These are phyloP conservation scores for Manihot esculenta DNA, from an alignment of 441 rosid species.

Conservation along the genomic window DNA sequence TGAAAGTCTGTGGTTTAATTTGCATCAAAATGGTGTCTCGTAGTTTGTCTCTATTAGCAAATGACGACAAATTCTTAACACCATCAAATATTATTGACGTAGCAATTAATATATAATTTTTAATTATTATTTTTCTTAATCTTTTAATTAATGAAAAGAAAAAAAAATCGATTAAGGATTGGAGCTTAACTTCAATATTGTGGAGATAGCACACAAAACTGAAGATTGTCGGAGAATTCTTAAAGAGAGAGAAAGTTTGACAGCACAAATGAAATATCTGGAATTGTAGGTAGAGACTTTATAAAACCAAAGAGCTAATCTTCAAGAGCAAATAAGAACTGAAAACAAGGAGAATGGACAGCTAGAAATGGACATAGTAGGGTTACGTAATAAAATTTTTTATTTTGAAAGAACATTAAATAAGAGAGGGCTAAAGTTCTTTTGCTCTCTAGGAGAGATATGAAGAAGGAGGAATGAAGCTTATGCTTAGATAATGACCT, in stretches of 20 bases:
- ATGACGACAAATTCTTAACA: no score
- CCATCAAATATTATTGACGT: no score
- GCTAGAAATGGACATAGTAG: constrained; percentile 39
- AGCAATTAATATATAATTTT: no score
- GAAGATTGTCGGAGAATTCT: constrained; percentile 41
- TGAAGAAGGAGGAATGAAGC: constrained; percentile 36
- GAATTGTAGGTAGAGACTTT: constrained; percentile 45
- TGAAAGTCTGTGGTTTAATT: no score
- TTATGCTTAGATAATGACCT: constrained; percentile 36
- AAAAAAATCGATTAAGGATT: no score
- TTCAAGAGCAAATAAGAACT: constrained; percentile 46
- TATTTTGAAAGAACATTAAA: constrained; percentile 30
- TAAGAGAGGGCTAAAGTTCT: constrained; percentile 39
- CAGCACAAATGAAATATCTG: constrained; percentile 39
- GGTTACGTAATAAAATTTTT: constrained; percentile 29
- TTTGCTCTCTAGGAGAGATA: constrained; percentile 41
- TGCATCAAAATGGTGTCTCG: no score
- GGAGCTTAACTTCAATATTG: no score
- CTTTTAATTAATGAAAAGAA: no score
- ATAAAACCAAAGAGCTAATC: constrained; percentile 42
- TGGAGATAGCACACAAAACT: constrained; percentile 36
- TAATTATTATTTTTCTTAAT: no score
- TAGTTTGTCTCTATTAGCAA: no score
- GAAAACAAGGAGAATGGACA: constrained; percentile 37
- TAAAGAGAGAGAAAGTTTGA: constrained; percentile 54